Percentiles rank a stretch among this genome's conserved stretches.
Evolutionary conservation across 192 early-diverging fungal genomes (phyloP).

Genomic region (Backusella westeae): DNA sequence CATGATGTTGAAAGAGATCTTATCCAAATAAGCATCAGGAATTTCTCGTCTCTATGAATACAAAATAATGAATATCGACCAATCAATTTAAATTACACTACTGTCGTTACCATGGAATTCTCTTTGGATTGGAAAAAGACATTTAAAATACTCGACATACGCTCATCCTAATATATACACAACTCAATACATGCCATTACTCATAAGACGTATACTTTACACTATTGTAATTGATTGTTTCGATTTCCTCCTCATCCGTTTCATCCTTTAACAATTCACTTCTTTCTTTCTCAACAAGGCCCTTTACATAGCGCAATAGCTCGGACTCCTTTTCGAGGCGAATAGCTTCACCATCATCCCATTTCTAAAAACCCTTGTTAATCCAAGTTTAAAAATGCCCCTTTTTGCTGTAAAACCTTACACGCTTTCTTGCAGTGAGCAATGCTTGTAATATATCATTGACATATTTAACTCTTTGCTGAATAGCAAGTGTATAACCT

Average conservation of each 20-base stretch:
- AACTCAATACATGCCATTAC: slow-evolving; percentile 7
- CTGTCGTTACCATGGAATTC: slow-evolving; percentile 27
- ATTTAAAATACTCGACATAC: slow-evolving; percentile 32
- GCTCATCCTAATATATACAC: slow-evolving; percentile 40
- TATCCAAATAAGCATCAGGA: slow-evolving; percentile 39
- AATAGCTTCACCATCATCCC: slow-evolving; percentile 60
- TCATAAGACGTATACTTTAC: slow-evolving; percentile 21
- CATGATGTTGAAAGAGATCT: slow-evolving; percentile 82
- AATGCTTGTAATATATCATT: slow-evolving; percentile 64
- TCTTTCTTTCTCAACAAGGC: slow-evolving; percentile 60
- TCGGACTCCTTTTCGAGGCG: slow-evolving; percentile 58
- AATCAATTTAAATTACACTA: neutral
- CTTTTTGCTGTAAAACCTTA: neutral
- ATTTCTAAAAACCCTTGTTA: slow-evolving; percentile 38
- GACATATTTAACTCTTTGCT: slow-evolving; percentile 52
- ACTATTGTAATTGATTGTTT: slow-evolving; percentile 22
- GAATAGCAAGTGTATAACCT: slow-evolving; percentile 65
- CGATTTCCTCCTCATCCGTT: slow-evolving; percentile 24
- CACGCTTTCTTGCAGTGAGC: slow-evolving; percentile 58
- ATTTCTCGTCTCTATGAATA: slow-evolving; percentile 30
- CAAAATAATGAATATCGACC: neutral
- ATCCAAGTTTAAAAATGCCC: neutral
- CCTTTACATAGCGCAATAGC: slow-evolving; percentile 58
- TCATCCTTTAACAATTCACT: slow-evolving; percentile 32
- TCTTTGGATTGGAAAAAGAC: slow-evolving; percentile 56